Conservation (phyloP, 192 early-diverging fungal species). For the Coemansia sp. region DNA sequence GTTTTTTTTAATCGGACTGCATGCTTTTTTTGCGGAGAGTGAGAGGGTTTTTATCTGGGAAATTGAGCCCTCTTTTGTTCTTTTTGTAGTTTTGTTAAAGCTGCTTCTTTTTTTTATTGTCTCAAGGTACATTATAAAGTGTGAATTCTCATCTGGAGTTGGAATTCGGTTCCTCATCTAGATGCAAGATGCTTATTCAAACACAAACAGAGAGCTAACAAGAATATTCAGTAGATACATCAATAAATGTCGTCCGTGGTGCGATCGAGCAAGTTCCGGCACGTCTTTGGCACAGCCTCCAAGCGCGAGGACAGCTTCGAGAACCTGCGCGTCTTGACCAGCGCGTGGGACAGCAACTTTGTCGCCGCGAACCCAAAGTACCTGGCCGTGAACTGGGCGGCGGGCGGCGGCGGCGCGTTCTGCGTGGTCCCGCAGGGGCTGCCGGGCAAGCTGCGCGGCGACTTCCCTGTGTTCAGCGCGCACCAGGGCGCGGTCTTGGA, state of each 20-base stretch:
- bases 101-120: too few species aligned
- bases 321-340: slow-evolving; percentile 83
- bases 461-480: slow-evolving; percentile 86
- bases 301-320: slow-evolving; percentile 94
- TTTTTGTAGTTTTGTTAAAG: too few species aligned
- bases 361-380: slow-evolving; percentile 90
- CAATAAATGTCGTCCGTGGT: slow-evolving; percentile 71
- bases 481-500: slow-evolving; percentile 95
- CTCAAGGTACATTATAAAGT: too few species aligned
- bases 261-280: slow-evolving; percentile 84
- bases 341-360: slow-evolving; percentile 98
- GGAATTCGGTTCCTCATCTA: too few species aligned
- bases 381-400: slow-evolving; percentile 78
- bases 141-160: too few species aligned
- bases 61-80: too few species aligned
- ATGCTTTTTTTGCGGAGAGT: too few species aligned
- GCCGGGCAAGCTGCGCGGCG: slow-evolving; percentile 83
- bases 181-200: neutral
- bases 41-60: too few species aligned
- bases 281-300: slow-evolving; percentile 87
- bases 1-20: too few species aligned
- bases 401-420: slow-evolving; percentile 92
- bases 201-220: neutral
- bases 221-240: neutral
- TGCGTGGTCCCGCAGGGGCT: slow-evolving; percentile 76